A percentile compares a stretch with the other conserved stretches of the same genome.
Conservation (phyloP, 2,329 filamentous ascomycete species). For the Beauveria medogensis region DNA sequence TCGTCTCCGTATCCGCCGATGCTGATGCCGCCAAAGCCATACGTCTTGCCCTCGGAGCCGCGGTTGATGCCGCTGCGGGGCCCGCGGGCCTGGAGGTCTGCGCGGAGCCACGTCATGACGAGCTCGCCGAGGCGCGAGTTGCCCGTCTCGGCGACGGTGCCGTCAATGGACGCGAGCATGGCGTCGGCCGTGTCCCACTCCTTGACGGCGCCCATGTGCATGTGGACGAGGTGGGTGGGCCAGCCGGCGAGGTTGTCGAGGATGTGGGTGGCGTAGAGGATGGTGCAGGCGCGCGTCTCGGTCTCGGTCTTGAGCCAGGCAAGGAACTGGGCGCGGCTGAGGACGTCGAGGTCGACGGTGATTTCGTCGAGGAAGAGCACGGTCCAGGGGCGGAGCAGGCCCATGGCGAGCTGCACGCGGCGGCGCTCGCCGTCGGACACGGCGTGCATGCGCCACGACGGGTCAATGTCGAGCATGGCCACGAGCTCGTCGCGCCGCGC, state of each 20-base stretch:
- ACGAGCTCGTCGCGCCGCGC: conserved; percentile 81
- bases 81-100: conserved; percentile 71
- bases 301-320: conserved; percentile 83
- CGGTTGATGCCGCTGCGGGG: conserved; percentile 55
- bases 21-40: conserved; percentile 40
- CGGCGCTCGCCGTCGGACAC: conserved; percentile 89
- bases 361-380: conserved; percentile 92
- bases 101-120: conserved; percentile 77
- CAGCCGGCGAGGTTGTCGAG: conserved; percentile 89
- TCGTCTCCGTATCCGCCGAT: conserved; percentile 53
- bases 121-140: conserved; percentile 83
- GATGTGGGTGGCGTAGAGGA: conserved; percentile 97
- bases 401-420: conserved; percentile 93
- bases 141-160: conserved; percentile 38
- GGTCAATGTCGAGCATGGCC: conserved; percentile 81
- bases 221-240: conserved; percentile 93
- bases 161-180: conserved; percentile 51
- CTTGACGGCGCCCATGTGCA: conserved; percentile 82
- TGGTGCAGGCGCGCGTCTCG: conserved; percentile 70
- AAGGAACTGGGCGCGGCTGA: conserved; percentile 78
- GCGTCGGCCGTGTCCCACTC: conserved; percentile 70
- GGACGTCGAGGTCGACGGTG: conserved; percentile 88
- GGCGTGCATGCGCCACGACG: conserved; percentile 89
- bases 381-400: conserved; percentile 81
- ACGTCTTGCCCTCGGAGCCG: conserved; percentile 57